A percentile compares a stretch with the other conserved stretches of the same genome.
Evolutionary conservation across 129 eudicot species (phyloP).

Genomic region (Arctium lappa): DNA sequence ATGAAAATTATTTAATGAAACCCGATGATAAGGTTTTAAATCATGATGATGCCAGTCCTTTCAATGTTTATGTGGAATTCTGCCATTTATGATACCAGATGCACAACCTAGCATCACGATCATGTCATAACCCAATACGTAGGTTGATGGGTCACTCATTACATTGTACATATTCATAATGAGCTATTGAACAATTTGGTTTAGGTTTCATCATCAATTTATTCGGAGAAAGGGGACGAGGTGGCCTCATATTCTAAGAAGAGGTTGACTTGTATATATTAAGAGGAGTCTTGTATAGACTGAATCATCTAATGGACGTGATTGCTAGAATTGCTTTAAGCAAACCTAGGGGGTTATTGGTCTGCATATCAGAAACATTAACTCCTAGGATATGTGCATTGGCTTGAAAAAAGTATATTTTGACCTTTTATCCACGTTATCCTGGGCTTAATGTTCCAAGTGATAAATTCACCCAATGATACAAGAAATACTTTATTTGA

Average conservation of each 20-base stretch:
- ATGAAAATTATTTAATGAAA: too few species aligned
- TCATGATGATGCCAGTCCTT: not conserved
- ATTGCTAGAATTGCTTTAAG: too few species aligned
- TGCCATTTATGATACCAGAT: not conserved
- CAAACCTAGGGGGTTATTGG: not conserved
- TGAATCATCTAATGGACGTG: not conserved
- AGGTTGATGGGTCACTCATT: not conserved
- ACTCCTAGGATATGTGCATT: not conserved
- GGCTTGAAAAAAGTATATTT: not conserved
- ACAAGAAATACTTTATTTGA: too few species aligned
- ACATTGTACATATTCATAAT: not conserved
- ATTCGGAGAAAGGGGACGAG: not conserved
- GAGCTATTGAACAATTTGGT: not conserved
- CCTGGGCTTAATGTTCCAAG: not conserved
- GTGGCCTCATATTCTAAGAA: not conserved
- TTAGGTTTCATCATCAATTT: not conserved
- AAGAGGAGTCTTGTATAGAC: not conserved
- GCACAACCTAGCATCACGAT: not conserved
- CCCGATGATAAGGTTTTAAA: not conserved
- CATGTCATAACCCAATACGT: not conserved
- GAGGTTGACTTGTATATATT: not conserved
- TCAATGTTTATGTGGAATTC: not conserved
- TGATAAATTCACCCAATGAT: too few species aligned
- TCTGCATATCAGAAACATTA: not conserved
- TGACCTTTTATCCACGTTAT: not conserved